phyloP scores from a whole-genome alignment of 2,329 filamentous ascomycete species.

The Phialemoniopsis sp. region DNA sequence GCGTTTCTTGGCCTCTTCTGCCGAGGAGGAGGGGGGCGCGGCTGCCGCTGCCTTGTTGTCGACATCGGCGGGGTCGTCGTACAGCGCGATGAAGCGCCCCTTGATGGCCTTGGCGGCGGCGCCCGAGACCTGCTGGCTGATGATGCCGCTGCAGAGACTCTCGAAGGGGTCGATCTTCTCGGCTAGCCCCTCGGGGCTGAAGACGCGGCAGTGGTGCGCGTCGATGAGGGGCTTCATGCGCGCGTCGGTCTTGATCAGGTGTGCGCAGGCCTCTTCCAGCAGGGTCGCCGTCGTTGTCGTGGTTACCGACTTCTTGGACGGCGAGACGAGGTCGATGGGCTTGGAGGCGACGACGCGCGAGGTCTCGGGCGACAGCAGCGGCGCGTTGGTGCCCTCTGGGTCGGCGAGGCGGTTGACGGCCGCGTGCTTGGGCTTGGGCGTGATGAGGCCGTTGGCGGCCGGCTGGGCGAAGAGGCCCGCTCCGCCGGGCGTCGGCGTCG shows the following conservation, averaged over 20 bases:
- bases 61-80: slow-evolving; percentile 36
- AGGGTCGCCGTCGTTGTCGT: slow-evolving; percentile 65
- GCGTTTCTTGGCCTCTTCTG: slow-evolving; percentile 5
- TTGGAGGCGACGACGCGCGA: slow-evolving; percentile 48
- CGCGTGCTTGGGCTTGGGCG: slow-evolving; percentile 28
- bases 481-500: slow-evolving; percentile 43
- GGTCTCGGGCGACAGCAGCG: slow-evolving; percentile 67
- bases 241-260: slow-evolving; percentile 70
- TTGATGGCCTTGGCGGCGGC: slow-evolving; percentile 89
- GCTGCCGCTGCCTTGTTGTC: slow-evolving; percentile 5
- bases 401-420: slow-evolving; percentile 54
- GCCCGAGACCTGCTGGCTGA: slow-evolving; percentile 93
- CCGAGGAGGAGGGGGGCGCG: not conserved
- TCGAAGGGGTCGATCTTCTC: slow-evolving; percentile 88
- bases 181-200: slow-evolving; percentile 76
- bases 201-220: slow-evolving; percentile 71
- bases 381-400: slow-evolving; percentile 63
- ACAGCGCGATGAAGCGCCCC: slow-evolving; percentile 75
- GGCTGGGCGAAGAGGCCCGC: slow-evolving; percentile 33
- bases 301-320: slow-evolving; percentile 28
- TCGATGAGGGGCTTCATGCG: slow-evolving; percentile 70
- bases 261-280: slow-evolving; percentile 69
- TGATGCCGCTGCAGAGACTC: slow-evolving; percentile 79
- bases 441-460: slow-evolving; percentile 11
- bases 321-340: slow-evolving; percentile 29